These are phyloP conservation scores for Tolypocladium guangdongense DNA, from an alignment of 2,329 filamentous ascomycete genomes.

Conservation along the genomic window DNA sequence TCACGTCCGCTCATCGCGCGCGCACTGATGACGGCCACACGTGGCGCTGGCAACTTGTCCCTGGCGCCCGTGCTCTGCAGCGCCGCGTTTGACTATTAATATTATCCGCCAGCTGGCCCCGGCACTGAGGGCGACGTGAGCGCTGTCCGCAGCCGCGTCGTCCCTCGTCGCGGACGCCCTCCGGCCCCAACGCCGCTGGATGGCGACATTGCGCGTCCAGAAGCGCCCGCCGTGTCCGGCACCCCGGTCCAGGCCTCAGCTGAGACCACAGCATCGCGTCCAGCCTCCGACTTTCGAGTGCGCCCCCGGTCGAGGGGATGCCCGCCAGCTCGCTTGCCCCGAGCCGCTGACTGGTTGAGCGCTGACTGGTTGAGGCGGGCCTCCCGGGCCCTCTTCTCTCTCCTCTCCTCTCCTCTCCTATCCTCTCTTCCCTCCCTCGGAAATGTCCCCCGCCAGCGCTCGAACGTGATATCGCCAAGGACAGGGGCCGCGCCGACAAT, in stretches of 20 bases:
- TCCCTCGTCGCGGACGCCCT: no score
- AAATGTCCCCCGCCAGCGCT: not conserved
- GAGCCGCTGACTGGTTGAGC: no score
- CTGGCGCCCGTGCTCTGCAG: not conserved
- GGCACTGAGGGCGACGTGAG: no score
- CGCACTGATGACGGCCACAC: not conserved
- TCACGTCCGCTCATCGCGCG: no score
- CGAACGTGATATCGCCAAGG: not conserved
- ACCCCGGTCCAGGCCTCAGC: not conserved
- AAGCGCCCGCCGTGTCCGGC: not conserved
- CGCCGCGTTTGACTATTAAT: no score
- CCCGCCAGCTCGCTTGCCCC: not conserved
- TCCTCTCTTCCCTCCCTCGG: not conserved
- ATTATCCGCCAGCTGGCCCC: no score
- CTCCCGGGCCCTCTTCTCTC: not conserved
- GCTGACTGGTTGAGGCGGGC: not conserved
- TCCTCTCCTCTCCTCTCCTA: not conserved
- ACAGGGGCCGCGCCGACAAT: not conserved
- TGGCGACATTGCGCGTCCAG: no score
- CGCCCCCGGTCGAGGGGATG: not conserved
- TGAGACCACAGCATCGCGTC: not conserved
- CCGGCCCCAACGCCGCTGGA: no score
- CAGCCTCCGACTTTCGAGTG: not conserved
- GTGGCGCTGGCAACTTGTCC: no score
- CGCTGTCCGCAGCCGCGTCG: no score